A percentile compares a stretch with the other conserved stretches of the same genome.
Evolutionary conservation across 257 asterid species (phyloP).

Genomic region (Eustoma russellianum): DNA sequence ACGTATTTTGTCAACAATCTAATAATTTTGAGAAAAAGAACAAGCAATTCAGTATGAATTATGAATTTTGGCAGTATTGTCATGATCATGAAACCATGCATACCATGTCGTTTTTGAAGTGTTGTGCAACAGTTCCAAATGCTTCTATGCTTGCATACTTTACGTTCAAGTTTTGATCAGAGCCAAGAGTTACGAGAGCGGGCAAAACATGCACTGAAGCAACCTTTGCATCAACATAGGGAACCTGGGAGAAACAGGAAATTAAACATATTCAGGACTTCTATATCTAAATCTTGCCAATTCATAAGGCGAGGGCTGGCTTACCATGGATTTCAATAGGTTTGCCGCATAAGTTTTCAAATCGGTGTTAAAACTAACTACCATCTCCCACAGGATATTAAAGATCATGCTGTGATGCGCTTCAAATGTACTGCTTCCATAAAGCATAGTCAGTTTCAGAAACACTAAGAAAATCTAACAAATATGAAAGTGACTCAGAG

Average conservation of each 20-base stretch:
- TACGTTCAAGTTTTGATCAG: constrained; percentile 90
- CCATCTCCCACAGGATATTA: constrained; percentile 95
- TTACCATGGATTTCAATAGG: constrained; percentile 80
- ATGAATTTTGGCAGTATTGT: too few relatives aligned
- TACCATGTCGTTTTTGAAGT: constrained; percentile 83
- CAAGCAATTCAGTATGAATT: constrained; percentile 3
- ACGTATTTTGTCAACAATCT: constrained; percentile 97
- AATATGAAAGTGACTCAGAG: constrained; percentile 8
- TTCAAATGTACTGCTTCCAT: constrained; percentile 63
- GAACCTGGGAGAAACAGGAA: constrained; percentile 43
- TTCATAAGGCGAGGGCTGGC: constrained; percentile 15
- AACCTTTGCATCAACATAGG: constrained; percentile 73
- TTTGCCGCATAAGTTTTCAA: constrained; percentile 76
- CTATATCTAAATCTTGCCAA: neutral
- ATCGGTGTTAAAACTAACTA: constrained; percentile 57
- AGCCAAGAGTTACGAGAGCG: constrained; percentile 95
- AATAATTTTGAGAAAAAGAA: neutral
- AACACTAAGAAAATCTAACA: constrained; percentile 1
- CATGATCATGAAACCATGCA: constrained; percentile 1
- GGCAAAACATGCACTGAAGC: constrained; percentile 89
- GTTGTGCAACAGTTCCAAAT: constrained; percentile 94
- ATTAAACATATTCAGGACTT: constrained; percentile 1
- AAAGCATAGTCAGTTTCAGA: neutral
- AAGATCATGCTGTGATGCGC: constrained; percentile 73
- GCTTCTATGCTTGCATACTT: constrained; percentile 93